Conservation (phyloP, 768 basidiomycete species). For the Pleurotus tuoliensis region DNA sequence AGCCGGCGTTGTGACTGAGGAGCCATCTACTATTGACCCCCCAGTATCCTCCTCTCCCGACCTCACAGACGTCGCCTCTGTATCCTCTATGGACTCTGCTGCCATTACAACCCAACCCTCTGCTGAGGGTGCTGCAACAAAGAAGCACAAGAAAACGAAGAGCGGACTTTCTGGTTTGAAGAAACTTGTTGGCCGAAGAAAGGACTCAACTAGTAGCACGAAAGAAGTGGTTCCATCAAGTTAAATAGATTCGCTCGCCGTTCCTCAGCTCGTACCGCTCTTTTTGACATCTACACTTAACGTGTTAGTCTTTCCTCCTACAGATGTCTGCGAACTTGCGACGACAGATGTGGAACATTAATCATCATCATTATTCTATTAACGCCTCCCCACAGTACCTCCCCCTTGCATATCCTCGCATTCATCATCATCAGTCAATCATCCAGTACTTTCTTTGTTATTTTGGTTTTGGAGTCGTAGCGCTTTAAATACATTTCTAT, state of each 20-base stretch:
- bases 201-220: slow-evolving; percentile 5
- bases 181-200: slow-evolving; percentile 8
- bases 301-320: too few species aligned
- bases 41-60: slow-evolving; percentile 28
- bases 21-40: slow-evolving; percentile 28
- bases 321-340: too few species aligned
- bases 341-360: too few species aligned
- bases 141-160: slow-evolving; percentile 50
- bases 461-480: too few species aligned
- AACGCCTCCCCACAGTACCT: too few species aligned
- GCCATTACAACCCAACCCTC: slow-evolving; percentile 16
- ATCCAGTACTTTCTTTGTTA: too few species aligned
- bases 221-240: not conserved
- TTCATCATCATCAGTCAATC: too few species aligned
- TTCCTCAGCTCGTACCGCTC: too few species aligned
- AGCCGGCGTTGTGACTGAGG: slow-evolving; percentile 28
- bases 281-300: too few species aligned
- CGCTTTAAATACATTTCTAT: too few species aligned
- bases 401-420: too few species aligned
- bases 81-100: slow-evolving; percentile 30
- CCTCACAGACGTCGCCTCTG: slow-evolving; percentile 20
- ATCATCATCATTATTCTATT: too few species aligned
- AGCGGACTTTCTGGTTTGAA: slow-evolving; percentile 56
- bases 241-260: not conserved
- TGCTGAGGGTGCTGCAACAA: slow-evolving; percentile 21